phyloP scores from a whole-genome alignment of 306 rosid genomes.

The Elaeagnus macrophylla region DNA sequence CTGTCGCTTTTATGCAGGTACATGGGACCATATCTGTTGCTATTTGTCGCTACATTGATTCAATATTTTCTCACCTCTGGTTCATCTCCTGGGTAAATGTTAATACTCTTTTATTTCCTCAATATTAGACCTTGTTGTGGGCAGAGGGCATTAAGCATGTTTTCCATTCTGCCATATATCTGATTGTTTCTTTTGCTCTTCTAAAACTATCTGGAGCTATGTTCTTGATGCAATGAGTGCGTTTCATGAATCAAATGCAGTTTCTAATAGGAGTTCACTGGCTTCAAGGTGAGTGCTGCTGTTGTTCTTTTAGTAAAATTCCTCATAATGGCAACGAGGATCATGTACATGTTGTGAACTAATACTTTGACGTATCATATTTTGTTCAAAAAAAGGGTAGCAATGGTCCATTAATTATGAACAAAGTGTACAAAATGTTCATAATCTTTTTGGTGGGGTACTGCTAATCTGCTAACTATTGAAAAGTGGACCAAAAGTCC shows the following conservation, averaged over 20 bases:
- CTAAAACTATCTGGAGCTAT: constrained; percentile 32
- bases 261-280: constrained; percentile 28
- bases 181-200: constrained; percentile 5
- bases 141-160: constrained; percentile 1
- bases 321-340: neutral
- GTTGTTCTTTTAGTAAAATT: too few species aligned
- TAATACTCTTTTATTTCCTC: constrained; percentile 13
- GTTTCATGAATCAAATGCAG: constrained; percentile 41
- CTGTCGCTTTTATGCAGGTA: constrained; percentile 47
- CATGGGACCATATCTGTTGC: constrained; percentile 57
- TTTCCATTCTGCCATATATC: constrained; percentile 15
- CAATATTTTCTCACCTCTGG: constrained; percentile 69
- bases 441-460: too few species aligned
- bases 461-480: too few species aligned
- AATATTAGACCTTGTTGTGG: constrained; percentile 11
- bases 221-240: constrained; percentile 61
- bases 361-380: constrained; percentile 27
- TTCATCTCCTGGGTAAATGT: constrained; percentile 88
- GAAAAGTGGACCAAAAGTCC: too few species aligned
- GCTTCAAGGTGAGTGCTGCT: constrained; percentile 47
- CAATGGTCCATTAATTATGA: too few species aligned
- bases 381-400: too few species aligned
- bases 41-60: constrained; percentile 50
- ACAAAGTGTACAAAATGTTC: too few species aligned
- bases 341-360: constrained; percentile 12